Percentiles rank a stretch among this genome's conserved stretches.
Evolutionary conservation across 805 yeast genomes (phyloP).

Genomic region (Spathaspora boniae): DNA sequence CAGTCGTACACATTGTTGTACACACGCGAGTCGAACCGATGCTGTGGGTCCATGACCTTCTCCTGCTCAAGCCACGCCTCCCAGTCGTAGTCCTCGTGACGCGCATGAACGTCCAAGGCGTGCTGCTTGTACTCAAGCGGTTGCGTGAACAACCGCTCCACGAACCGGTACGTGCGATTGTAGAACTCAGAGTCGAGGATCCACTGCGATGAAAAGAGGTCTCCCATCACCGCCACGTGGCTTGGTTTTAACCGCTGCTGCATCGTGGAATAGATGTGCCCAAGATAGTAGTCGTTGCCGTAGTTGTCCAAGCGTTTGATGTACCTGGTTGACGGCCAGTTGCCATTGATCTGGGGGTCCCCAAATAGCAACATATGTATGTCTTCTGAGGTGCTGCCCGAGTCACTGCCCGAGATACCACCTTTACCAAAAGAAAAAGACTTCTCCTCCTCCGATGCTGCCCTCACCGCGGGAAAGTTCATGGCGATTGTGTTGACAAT

Average conservation of each 20-base stretch:
- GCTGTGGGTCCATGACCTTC: conserved; percentile 27
- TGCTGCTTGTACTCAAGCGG: conserved; percentile 48
- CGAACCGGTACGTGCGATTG: conserved; percentile 71
- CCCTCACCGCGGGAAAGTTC: conserved; percentile 17
- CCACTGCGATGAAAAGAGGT: conserved; percentile 93
- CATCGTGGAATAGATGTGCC: conserved; percentile 76
- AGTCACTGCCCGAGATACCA: too few relatives aligned
- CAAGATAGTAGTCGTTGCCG: conserved; percentile 87
- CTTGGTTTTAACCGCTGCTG: conserved; percentile 62
- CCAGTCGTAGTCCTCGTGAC: conserved; percentile 60
- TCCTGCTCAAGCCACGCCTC: conserved; percentile 42
- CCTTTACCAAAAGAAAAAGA: too few relatives aligned
- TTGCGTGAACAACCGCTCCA: conserved; percentile 64
- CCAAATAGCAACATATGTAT: conserved; percentile 81
- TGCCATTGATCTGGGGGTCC: conserved; percentile 96
- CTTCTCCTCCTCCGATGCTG: conserved; percentile 5
- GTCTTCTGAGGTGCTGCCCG: too few relatives aligned
- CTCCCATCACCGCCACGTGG: conserved; percentile 89
- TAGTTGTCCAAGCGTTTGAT: conserved; percentile 74
- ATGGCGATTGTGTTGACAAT: conserved; percentile 14
- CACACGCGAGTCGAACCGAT: conserved; percentile 33
- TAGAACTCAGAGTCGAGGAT: conserved; percentile 82
- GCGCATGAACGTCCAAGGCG: conserved; percentile 44
- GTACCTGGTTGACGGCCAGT: conserved; percentile 67
- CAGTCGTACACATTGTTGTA: conserved; percentile 66